Conservation (phyloP, 768 basidiomycete genomes). For the Favolaschia claudopus region DNA sequence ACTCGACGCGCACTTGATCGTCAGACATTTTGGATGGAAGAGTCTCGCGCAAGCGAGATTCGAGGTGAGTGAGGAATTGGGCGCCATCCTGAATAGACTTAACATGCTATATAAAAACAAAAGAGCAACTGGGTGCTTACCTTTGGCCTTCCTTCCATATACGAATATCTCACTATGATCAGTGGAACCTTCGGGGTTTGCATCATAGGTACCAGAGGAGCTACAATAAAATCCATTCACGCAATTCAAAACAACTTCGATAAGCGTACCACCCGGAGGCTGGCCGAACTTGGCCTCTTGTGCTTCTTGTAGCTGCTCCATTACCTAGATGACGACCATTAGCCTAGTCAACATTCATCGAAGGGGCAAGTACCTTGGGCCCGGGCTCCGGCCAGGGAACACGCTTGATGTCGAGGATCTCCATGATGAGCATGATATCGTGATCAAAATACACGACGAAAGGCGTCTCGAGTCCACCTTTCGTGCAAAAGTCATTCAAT, state of each 20-base stretch:
- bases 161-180: constrained; percentile 25
- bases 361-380: constrained; percentile 2
- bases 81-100: constrained; percentile 20
- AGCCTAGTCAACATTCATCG: neutral
- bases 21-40: constrained; percentile 18
- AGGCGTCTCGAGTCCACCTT: constrained; percentile 19
- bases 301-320: constrained; percentile 14
- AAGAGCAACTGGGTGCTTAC: neutral
- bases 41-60: constrained; percentile 19
- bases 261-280: constrained; percentile 12
- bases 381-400: constrained; percentile 26
- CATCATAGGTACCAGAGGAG: constrained; percentile 29
- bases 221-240: neutral
- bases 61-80: constrained; percentile 27
- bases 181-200: constrained; percentile 29
- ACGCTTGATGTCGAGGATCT: constrained; percentile 29
- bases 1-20: constrained; percentile 17
- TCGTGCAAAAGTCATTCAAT: neutral
- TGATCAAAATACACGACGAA: constrained; percentile 17
- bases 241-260: neutral
- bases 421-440: constrained; percentile 22
- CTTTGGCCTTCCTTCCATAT: constrained; percentile 28
- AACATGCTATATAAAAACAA: neutral
- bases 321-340: neutral
- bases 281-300: constrained; percentile 28